These are phyloP conservation scores for Guadua angustifolia DNA, from an alignment of 176 grass and related monocot species.

Conservation along the genomic window DNA sequence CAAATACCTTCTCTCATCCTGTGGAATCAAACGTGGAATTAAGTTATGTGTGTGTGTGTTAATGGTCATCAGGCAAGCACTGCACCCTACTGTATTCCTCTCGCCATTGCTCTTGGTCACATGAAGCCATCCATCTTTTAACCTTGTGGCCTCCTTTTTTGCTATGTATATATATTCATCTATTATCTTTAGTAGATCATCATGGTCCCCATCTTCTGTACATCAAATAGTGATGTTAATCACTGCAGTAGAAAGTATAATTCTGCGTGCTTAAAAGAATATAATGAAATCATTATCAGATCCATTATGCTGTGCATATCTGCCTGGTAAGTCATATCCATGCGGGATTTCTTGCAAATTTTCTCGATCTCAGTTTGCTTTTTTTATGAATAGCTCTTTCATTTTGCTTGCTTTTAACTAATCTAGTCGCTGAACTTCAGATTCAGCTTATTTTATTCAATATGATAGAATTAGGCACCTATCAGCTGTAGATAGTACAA, in stretches of 20 bases:
- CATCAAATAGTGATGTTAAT: constrained; percentile 41
- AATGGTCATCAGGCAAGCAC: constrained; percentile 50
- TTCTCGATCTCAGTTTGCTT: constrained; percentile 72
- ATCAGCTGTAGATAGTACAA: constrained; percentile 28
- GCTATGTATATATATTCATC: constrained; percentile 78
- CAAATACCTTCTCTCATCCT: constrained; percentile 94
- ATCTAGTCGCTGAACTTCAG: constrained; percentile 83
- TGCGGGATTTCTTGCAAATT: constrained; percentile 95
- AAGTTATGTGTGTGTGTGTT: constrained; percentile 9
- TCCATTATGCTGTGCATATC: constrained; percentile 78
- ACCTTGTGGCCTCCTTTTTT: constrained; percentile 95
- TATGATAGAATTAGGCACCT: constrained; percentile 25
- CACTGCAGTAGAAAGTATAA: constrained; percentile 26
- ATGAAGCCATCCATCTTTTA: constrained; percentile 93
- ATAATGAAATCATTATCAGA: constrained; percentile 56
- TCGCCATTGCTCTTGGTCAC: constrained; percentile 91
- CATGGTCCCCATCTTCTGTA: constrained; percentile 81
- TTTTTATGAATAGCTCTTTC: constrained; percentile 85
- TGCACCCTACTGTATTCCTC: constrained; percentile 96
- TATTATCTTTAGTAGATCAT: constrained; percentile 79
- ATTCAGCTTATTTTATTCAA: constrained; percentile 68
- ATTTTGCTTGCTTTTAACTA: constrained; percentile 94
- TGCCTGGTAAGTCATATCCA: constrained; percentile 72
- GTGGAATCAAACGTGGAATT: constrained; percentile 17
- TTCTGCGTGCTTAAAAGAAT: background rate